These are phyloP conservation scores for Alternaria sp. DNA, from an alignment of 2,329 filamentous ascomycete species.

Conservation along the genomic window DNA sequence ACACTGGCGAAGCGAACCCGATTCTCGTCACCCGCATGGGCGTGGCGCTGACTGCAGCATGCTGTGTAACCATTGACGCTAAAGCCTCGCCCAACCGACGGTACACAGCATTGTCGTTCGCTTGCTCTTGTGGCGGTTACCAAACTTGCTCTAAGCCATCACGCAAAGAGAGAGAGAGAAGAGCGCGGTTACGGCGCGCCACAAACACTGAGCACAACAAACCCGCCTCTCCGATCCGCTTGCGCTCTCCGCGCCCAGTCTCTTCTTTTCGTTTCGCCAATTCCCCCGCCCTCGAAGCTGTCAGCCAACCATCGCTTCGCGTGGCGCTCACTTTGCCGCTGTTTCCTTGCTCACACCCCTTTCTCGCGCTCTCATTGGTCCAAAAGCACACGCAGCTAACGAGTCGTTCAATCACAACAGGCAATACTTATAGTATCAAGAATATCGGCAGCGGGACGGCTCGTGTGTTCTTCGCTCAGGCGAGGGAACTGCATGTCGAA, in stretches of 20 bases:
- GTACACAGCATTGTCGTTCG: constrained; percentile 23
- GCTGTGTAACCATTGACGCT: constrained; percentile 33
- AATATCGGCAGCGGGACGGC: constrained; percentile 78
- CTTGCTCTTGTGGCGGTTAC: constrained; percentile 3
- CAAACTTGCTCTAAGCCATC: background rate
- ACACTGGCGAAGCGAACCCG: constrained; percentile 2
- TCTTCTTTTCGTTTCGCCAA: background rate
- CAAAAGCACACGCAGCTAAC: constrained; percentile 15
- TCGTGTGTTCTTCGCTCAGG: constrained; percentile 91
- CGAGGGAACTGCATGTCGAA: constrained; percentile 62
- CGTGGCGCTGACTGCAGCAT: constrained; percentile 29
- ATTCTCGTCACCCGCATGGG: constrained; percentile 21
- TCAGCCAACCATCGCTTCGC: background rate
- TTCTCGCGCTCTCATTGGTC: background rate
- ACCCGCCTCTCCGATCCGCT: background rate
- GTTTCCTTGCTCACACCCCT: background rate
- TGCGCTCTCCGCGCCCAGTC: background rate
- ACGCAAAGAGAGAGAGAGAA: background rate
- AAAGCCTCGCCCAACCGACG: constrained; percentile 10
- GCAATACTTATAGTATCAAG: constrained; percentile 90
- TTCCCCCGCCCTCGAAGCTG: background rate
- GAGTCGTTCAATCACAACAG: constrained; percentile 55
- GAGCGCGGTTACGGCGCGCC: constrained; percentile 18
- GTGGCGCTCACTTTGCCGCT: background rate
- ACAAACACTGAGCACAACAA: background rate